phyloP scores from a whole-genome alignment of 257 asterid genomes.

The Solanum virginianum region DNA sequence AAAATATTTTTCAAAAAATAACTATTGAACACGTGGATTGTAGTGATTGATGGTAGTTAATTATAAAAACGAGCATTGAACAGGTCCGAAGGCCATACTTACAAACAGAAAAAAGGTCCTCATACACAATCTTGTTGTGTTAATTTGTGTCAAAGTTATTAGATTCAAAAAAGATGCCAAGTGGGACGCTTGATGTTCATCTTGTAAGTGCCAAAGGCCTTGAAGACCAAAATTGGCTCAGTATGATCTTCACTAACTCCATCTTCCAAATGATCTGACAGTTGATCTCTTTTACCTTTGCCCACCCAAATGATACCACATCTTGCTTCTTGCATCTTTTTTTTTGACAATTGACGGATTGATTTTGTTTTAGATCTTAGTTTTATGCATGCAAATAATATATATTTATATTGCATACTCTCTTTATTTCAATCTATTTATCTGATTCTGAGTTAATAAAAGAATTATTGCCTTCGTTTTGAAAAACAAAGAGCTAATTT shows the following conservation, averaged over 20 bases:
- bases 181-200: slow-evolving; percentile 72
- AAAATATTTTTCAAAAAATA: neutral
- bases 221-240: slow-evolving; percentile 38
- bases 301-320: neutral
- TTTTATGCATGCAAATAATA: neutral
- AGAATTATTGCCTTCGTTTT: too few relatives aligned
- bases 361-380: neutral
- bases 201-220: slow-evolving; percentile 72
- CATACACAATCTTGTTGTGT: neutral
- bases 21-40: neutral
- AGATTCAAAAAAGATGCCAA: slow-evolving; percentile 35
- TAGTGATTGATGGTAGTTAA: neutral
- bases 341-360: neutral
- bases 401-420: too few relatives aligned
- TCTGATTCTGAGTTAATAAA: too few relatives aligned
- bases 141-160: neutral
- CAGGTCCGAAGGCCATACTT: neutral
- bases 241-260: slow-evolving; percentile 15
- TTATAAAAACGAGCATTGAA: neutral
- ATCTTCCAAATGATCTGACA: neutral
- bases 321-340: neutral
- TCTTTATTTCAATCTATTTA: too few relatives aligned
- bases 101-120: neutral
- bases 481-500: too few relatives aligned
- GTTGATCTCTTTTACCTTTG: neutral